Evolutionary conservation across 345 rosid species (phyloP).

Genomic region (Noccaea caerulescens): DNA sequence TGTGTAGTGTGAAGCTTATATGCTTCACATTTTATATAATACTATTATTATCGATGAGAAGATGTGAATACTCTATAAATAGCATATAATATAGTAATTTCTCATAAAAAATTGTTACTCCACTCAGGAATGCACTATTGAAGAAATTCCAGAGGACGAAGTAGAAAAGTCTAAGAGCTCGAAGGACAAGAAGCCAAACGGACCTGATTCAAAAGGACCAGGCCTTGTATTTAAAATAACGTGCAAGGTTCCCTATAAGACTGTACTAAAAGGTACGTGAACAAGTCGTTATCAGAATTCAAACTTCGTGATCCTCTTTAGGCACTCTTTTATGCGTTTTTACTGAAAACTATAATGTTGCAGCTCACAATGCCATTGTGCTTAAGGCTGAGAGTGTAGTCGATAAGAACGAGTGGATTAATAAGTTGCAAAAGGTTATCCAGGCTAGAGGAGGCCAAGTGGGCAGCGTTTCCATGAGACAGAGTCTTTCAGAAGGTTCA

Average conservation of each 20-base stretch:
- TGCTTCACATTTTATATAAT: conserved; percentile 5
- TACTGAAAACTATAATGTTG: conserved; percentile 36
- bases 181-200: conserved; percentile 86
- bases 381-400: conserved; percentile 87
- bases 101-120: conserved; percentile 17
- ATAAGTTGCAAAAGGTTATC: conserved; percentile 67
- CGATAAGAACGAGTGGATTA: conserved; percentile 89
- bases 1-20: conserved; percentile 19
- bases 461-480: conserved; percentile 72
- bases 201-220: conserved; percentile 69
- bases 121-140: conserved; percentile 83
- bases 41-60: conserved; percentile 3
- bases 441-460: conserved; percentile 74
- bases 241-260: conserved; percentile 90
- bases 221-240: conserved; percentile 78
- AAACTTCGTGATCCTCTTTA: conserved; percentile 20
- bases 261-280: conserved; percentile 80
- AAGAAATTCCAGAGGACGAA: conserved; percentile 82
- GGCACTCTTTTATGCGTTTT: conserved; percentile 9
- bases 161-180: conserved; percentile 72
- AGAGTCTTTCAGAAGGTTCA: conserved; percentile 97
- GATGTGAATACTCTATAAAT: conserved; percentile 6
- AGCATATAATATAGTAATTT: not conserved
- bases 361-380: conserved; percentile 88
- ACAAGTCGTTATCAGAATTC: conserved; percentile 23